These are phyloP conservation scores for Capsaspora owczarzaki DNA, from an alignment of 78 protist species.

Conservation along the genomic window DNA sequence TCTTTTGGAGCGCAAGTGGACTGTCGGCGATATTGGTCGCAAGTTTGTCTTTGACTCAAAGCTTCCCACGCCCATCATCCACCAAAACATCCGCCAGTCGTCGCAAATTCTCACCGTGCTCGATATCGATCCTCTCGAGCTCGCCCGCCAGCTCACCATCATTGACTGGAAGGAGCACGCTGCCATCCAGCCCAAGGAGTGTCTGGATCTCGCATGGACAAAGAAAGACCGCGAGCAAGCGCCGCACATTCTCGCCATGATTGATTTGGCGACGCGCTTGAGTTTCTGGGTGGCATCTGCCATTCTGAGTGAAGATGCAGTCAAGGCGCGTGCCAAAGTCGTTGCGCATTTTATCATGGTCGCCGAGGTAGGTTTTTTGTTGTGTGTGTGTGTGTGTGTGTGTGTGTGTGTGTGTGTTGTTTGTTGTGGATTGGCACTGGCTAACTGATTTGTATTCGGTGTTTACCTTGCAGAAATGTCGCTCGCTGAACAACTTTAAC, in stretches of 20 bases:
- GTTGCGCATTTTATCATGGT: neutral
- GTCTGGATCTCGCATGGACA: neutral
- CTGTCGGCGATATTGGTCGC: neutral
- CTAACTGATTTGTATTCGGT: too few species aligned
- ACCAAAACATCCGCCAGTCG: neutral
- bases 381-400: neutral
- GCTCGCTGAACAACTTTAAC: conserved; percentile 51
- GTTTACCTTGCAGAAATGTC: conserved; percentile 30
- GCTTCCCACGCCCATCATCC: neutral
- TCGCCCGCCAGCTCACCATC: conserved; percentile 22
- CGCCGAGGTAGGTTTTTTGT: neutral
- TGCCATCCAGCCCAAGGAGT: neutral
- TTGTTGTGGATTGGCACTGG: neutral
- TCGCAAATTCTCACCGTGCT: neutral
- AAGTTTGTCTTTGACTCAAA: neutral
- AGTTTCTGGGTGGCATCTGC: neutral
- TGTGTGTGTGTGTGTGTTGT: neutral
- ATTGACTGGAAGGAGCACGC: neutral
- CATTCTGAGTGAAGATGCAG: neutral
- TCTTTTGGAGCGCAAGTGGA: too few species aligned
- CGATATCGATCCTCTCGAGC: neutral
- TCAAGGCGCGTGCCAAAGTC: neutral
- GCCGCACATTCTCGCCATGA: neutral
- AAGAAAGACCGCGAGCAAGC: neutral
- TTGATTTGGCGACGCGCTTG: neutral